Conservation (phyloP, 192 early-diverging fungal species). For the Diversispora eburnea region DNA sequence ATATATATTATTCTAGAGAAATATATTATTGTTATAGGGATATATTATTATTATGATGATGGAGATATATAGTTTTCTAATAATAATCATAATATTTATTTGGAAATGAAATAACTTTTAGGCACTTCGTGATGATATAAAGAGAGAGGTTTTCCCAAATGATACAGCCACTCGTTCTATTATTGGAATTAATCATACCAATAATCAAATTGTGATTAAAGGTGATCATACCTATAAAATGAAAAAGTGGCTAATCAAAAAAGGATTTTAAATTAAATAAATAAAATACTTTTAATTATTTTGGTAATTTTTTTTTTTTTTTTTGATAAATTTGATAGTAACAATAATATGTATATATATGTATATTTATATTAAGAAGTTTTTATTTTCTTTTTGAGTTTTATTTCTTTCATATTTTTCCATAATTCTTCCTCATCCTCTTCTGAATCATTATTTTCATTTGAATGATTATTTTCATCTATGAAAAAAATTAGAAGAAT, state of each 20-base stretch:
- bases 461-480: slow-evolving; percentile 23
- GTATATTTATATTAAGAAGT: neutral
- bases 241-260: slow-evolving; percentile 40
- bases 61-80: slow-evolving; percentile 11
- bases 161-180: neutral
- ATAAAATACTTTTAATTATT: too few relatives aligned
- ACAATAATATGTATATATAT: neutral
- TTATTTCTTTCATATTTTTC: slow-evolving; percentile 47
- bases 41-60: too few relatives aligned
- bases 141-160: slow-evolving; percentile 16
- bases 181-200: slow-evolving; percentile 6
- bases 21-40: too few relatives aligned
- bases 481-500: neutral
- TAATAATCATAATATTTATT: slow-evolving; percentile 27
- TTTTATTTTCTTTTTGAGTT: slow-evolving; percentile 26
- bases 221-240: slow-evolving; percentile 35
- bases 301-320: too few relatives aligned
- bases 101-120: slow-evolving; percentile 20
- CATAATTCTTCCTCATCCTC: slow-evolving; percentile 59
- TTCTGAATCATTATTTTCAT: slow-evolving; percentile 44
- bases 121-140: slow-evolving; percentile 12
- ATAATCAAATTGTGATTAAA: slow-evolving; percentile 41
- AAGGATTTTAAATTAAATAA: slow-evolving; percentile 34
- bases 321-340: too few relatives aligned
- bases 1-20: too few relatives aligned